A percentile compares a stretch with the other conserved stretches of the same genome.
These are phyloP conservation scores for Agaricales sp. DNA, from an alignment of 1,284 basidiomycete genomes.

Conservation along the genomic window DNA sequence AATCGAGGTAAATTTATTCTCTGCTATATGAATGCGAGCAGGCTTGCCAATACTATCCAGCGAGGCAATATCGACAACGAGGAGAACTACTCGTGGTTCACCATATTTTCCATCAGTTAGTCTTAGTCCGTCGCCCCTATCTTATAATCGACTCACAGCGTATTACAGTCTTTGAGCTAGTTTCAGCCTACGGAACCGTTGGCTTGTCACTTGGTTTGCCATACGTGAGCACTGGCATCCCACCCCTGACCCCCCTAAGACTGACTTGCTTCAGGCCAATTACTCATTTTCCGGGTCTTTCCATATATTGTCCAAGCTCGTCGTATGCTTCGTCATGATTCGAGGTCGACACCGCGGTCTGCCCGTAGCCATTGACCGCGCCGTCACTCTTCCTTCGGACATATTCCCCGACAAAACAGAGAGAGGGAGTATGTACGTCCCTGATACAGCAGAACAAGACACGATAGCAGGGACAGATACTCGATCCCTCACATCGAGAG, in stretches of 20 bases:
- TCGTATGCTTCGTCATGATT: slow-evolving; percentile 83
- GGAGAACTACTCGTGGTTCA: slow-evolving; percentile 56
- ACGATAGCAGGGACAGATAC: background rate
- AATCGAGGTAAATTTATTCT: slow-evolving; percentile 68
- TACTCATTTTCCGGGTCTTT: slow-evolving; percentile 79
- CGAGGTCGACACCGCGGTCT: slow-evolving; percentile 88
- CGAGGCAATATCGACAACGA: slow-evolving; percentile 45
- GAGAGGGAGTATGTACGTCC: too few relatives aligned
- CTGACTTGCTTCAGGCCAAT: slow-evolving; percentile 36
- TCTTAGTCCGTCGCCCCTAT: slow-evolving; percentile 11
- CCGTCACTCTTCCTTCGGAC: slow-evolving; percentile 42
- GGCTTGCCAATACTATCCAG: slow-evolving; percentile 23
- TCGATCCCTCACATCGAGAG: background rate
- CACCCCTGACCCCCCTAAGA: slow-evolving; percentile 5
- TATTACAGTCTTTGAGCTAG: slow-evolving; percentile 68
- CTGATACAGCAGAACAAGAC: too few relatives aligned
- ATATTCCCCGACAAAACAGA: too few relatives aligned
- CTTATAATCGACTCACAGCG: slow-evolving; percentile 4
- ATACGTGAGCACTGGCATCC: slow-evolving; percentile 26
- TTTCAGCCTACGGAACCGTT: slow-evolving; percentile 88
- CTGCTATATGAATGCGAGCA: background rate
- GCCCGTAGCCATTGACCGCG: slow-evolving; percentile 84
- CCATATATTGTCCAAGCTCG: slow-evolving; percentile 76
- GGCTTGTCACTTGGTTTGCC: slow-evolving; percentile 67
- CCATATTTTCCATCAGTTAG: slow-evolving; percentile 66